Percentiles rank a stretch among this genome's conserved stretches.
phyloP scores from a whole-genome alignment of 1,284 basidiomycete genomes.

The Irpex sp. region DNA sequence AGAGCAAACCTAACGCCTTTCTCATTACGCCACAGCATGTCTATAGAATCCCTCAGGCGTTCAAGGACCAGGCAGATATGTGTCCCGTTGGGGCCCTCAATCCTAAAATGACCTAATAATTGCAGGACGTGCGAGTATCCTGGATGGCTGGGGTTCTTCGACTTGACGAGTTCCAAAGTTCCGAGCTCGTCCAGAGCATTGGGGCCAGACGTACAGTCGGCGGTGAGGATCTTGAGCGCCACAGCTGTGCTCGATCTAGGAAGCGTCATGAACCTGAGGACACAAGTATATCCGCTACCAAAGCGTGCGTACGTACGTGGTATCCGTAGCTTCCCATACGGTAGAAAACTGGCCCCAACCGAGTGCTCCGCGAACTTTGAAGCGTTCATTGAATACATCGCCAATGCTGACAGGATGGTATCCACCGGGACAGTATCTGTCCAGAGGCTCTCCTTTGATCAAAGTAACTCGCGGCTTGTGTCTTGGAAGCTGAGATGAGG shows the following conservation, averaged over 20 bases:
- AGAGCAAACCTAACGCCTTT: not conserved
- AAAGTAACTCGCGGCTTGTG: not conserved
- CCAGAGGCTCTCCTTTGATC: not conserved
- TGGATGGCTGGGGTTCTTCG: not conserved
- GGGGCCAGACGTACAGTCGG: not conserved
- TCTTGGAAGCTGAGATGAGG: not conserved
- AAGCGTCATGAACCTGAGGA: not conserved
- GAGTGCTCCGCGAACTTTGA: not conserved
- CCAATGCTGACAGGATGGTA: not conserved
- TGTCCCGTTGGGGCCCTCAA: not conserved
- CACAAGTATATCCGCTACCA: not conserved
- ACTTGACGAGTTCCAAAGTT: not conserved
- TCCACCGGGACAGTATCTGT: not conserved
- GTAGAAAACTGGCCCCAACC: not conserved
- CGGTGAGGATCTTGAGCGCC: not conserved
- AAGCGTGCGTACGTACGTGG: not conserved
- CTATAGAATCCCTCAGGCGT: not conserved
- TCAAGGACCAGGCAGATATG: not conserved
- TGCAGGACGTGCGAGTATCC: not conserved
- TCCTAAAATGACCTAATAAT: not conserved
- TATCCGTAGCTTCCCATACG: not conserved
- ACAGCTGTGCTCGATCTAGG: not conserved
- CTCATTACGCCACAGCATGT: not conserved
- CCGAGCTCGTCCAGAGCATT: not conserved
- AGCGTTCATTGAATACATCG: not conserved